Percentiles rank a stretch among this genome's conserved stretches.
phyloP scores from a whole-genome alignment of 1,139 yeast genomes.

The Arxiozyma bovina region DNA sequence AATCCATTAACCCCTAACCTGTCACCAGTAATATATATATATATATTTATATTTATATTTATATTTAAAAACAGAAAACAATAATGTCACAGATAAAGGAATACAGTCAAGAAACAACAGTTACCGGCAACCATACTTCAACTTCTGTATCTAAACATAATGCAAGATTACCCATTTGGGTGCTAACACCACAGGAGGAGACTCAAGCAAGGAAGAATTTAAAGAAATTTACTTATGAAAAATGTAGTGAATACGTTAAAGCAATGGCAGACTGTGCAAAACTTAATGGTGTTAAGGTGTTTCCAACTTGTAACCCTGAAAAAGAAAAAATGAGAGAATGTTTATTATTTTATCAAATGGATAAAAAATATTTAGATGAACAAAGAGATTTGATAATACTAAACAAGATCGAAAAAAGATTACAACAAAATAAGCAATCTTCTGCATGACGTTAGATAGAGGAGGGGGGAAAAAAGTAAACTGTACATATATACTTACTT shows the following conservation, averaged over 20 bases:
- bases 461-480: no score
- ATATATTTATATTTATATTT: no score
- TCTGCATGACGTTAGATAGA: neutral
- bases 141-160: constrained; percentile 1
- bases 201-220: constrained; percentile 69
- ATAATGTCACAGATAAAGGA: neutral
- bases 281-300: constrained; percentile 43
- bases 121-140: neutral
- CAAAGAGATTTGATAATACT: constrained; percentile 59
- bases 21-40: neutral
- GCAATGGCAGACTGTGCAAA: constrained; percentile 48
- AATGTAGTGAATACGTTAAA: constrained; percentile 60
- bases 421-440: constrained; percentile 1
- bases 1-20: neutral
- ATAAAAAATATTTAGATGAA: constrained; percentile 56
- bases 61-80: no score
- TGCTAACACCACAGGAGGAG: constrained; percentile 79
- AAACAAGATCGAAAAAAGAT: constrained; percentile 39
- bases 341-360: constrained; percentile 53
- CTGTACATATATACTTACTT: no score
- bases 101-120: neutral
- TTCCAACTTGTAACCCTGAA: constrained; percentile 49
- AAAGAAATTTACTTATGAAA: constrained; percentile 62
- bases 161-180: constrained; percentile 61
- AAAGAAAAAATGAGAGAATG: constrained; percentile 64